These are phyloP conservation scores for Phanerochaete sordida DNA, from an alignment of 768 basidiomycete species.

Conservation along the genomic window DNA sequence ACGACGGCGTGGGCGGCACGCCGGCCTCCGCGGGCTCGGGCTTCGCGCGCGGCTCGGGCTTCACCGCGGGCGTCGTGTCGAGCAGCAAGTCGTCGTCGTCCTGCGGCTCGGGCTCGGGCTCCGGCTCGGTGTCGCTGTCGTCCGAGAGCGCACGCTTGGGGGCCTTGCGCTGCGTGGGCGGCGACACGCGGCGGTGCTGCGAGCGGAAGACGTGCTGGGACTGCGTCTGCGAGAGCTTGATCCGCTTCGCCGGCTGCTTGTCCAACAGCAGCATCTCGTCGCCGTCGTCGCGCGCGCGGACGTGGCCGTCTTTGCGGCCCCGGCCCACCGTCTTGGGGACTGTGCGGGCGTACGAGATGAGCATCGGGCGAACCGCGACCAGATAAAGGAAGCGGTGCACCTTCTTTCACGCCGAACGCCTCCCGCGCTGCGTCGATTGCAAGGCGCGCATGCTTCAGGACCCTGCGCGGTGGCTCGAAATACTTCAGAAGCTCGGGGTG, in stretches of 20 bases:
- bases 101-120: slow-evolving; percentile 22
- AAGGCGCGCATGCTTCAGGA: slow-evolving; percentile 55
- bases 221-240: slow-evolving; percentile 17
- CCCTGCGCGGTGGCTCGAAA: slow-evolving; percentile 70
- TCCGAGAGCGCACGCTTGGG: slow-evolving; percentile 19
- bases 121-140: slow-evolving; percentile 46
- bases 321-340: slow-evolving; percentile 61
- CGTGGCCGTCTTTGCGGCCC: slow-evolving; percentile 59
- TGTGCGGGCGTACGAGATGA: slow-evolving; percentile 23
- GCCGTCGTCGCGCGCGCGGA: slow-evolving; percentile 57
- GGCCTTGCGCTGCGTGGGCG: slow-evolving; percentile 14
- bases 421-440: slow-evolving; percentile 60
- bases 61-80: slow-evolving; percentile 12
- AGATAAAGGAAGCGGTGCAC: slow-evolving; percentile 31
- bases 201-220: slow-evolving; percentile 16
- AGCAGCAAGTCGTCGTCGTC: slow-evolving; percentile 33
- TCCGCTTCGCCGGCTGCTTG: slow-evolving; percentile 23
- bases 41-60: not conserved
- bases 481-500: slow-evolving; percentile 85
- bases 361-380: not conserved
- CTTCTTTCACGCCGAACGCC: slow-evolving; percentile 76
- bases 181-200: slow-evolving; percentile 18
- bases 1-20: slow-evolving; percentile 9
- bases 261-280: slow-evolving; percentile 62
- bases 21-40: slow-evolving; percentile 15